Percentiles rank a stretch among this genome's conserved stretches.
Conservation (phyloP, 2,329 filamentous ascomycete species). For the Phyllosticta ampelicida region DNA sequence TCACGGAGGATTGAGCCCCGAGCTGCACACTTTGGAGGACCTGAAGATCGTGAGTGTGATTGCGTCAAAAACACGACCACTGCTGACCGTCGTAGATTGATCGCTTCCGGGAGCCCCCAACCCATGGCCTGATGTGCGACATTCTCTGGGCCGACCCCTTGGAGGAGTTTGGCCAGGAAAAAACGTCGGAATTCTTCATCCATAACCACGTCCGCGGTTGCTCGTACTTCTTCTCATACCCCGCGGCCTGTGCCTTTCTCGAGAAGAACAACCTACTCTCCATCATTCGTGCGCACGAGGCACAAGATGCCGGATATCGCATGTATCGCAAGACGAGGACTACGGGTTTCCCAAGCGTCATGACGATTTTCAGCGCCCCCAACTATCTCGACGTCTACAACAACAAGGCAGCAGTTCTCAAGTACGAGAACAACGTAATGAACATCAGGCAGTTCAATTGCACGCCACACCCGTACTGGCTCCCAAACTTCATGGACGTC, state of each 20-base stretch:
- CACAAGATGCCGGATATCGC: conserved; percentile 94
- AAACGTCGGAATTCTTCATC: conserved; percentile 92
- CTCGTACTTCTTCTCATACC: conserved; percentile 99
- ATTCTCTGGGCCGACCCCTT: conserved; percentile 97
- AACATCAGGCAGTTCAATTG: conserved; percentile 99
- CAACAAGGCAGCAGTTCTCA: conserved; percentile 97
- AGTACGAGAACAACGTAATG: conserved; percentile 99
- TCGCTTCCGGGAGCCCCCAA: conserved; percentile 93
- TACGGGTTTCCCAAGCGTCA: conserved; percentile 96
- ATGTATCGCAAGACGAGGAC: conserved; percentile 99
- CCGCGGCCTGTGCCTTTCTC: conserved; percentile 89
- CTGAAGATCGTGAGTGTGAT: conserved; percentile 61
- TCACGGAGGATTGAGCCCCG: conserved; percentile 89
- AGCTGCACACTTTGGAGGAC: conserved; percentile 91
- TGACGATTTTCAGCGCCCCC: conserved; percentile 98
- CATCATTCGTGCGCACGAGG: conserved; percentile 94
- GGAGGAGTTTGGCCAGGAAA: conserved; percentile 97
- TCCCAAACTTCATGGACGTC: conserved; percentile 99
- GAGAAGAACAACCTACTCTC: conserved; percentile 99
- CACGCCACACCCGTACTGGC: conserved; percentile 97
- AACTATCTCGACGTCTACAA: conserved; percentile 99
- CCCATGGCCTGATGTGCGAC: conserved; percentile 97
- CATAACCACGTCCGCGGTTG: conserved; percentile 98
- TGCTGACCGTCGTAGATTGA: conserved; percentile 57
- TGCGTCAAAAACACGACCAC: conserved; percentile 6